These are phyloP conservation scores for Vachellia collinsii DNA, from an alignment of 306 rosid species.

Conservation along the genomic window DNA sequence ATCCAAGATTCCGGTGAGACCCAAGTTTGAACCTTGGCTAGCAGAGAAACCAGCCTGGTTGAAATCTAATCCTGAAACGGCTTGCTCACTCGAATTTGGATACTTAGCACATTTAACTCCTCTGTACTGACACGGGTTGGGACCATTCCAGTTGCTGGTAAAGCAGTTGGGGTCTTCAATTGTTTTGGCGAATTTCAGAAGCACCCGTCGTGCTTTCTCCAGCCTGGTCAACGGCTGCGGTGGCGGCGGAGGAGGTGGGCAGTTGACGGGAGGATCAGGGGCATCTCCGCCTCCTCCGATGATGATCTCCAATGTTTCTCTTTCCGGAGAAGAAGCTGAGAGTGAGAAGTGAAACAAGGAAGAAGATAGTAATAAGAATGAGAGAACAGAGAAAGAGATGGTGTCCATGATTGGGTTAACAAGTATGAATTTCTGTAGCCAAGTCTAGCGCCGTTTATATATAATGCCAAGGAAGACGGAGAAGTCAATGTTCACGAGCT, in stretches of 20 bases:
- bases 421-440: neutral
- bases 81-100: neutral
- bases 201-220: conserved; percentile 10
- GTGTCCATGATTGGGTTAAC: conserved; percentile 40
- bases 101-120: conserved; percentile 38
- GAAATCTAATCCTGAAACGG: conserved; percentile 63
- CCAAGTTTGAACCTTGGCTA: neutral
- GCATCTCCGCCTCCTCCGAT: conserved; percentile 44
- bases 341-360: conserved; percentile 14
- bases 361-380: conserved; percentile 29
- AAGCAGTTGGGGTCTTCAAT: conserved; percentile 15
- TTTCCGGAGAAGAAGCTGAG: conserved; percentile 7
- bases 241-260: neutral
- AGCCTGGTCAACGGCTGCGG: conserved; percentile 18
- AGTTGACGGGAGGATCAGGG: conserved; percentile 14
- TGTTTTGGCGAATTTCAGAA: conserved; percentile 21
- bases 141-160: conserved; percentile 25
- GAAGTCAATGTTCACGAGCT: conserved; percentile 36
- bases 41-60: conserved; percentile 39
- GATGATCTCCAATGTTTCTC: conserved; percentile 51
- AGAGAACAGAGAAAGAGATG: conserved; percentile 18
- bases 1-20: conserved; percentile 36
- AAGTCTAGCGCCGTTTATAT: neutral
- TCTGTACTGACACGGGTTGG: neutral
- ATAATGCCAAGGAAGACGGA: neutral